These are phyloP conservation scores for Lachnum nothofagi DNA, from an alignment of 2,329 filamentous ascomycete species.

Conservation along the genomic window DNA sequence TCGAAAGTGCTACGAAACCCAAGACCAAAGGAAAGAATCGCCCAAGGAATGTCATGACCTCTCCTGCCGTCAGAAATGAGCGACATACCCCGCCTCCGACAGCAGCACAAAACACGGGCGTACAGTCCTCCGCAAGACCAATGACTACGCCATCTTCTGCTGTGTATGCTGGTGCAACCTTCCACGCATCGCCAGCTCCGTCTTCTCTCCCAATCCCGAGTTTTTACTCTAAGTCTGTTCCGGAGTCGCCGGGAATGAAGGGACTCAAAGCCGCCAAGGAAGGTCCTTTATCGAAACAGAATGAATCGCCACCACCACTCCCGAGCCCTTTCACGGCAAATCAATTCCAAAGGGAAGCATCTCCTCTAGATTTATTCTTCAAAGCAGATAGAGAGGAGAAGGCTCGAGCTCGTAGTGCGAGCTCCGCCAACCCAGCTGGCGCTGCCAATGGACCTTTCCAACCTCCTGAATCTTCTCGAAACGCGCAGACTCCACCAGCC, in stretches of 20 bases:
- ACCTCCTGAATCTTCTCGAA: conserved; percentile 43
- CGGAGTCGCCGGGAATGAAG: conserved; percentile 52
- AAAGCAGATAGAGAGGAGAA: conserved; percentile 77
- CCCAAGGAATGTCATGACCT: conserved; percentile 30
- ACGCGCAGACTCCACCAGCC: conserved; percentile 31
- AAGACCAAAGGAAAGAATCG: conserved; percentile 30
- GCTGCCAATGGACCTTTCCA: conserved; percentile 43
- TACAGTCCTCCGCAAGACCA: conserved; percentile 36
- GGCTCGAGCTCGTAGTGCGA: conserved; percentile 53
- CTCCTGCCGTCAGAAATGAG: conserved; percentile 25
- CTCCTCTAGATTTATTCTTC: conserved; percentile 86
- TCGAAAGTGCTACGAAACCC: conserved; percentile 29
- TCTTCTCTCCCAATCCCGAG: conserved; percentile 86
- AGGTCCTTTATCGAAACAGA: conserved; percentile 33
- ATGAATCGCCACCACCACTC: conserved; percentile 36
- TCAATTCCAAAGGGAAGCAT: conserved; percentile 56
- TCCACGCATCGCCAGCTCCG: conserved; percentile 89
- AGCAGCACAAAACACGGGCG: conserved; percentile 21
- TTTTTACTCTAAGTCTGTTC: conserved; percentile 73
- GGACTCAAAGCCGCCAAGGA: conserved; percentile 41
- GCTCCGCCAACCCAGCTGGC: conserved; percentile 43
- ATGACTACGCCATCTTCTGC: conserved; percentile 38
- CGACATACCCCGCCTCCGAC: conserved; percentile 27
- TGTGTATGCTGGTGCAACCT: conserved; percentile 82
- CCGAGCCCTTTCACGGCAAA: conserved; percentile 49